Percentiles rank a stretch among this genome's conserved stretches.
phyloP scores from a whole-genome alignment of 345 rosid genomes.

The Fremontodendron californicum region DNA sequence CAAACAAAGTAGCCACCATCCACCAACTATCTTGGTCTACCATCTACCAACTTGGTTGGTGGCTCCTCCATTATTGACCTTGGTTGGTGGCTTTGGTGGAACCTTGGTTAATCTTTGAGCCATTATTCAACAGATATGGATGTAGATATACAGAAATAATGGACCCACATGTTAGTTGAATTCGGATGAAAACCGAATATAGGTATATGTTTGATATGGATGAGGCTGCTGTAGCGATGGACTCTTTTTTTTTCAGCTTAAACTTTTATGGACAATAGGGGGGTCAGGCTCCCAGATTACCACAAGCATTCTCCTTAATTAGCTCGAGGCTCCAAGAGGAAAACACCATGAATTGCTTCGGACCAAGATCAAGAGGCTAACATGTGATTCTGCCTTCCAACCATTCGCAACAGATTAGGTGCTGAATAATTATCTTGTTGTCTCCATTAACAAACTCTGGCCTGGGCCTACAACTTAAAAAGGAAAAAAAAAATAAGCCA shows the following conservation, averaged over 20 bases:
- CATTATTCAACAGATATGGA: no score
- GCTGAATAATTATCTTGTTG: not conserved
- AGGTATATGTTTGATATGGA: no score
- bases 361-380: not conserved
- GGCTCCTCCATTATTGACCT: no score
- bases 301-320: not conserved
- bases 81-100: no score
- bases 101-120: no score
- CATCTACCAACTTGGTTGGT: no score
- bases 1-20: no score
- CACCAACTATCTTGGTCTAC: no score
- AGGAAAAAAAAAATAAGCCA: slow-evolving; percentile 1
- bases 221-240: not conserved
- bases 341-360: not conserved
- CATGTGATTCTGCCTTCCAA: not conserved
- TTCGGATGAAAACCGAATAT: no score
- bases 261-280: not conserved
- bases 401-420: not conserved
- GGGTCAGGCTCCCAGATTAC: not conserved
- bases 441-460: not conserved
- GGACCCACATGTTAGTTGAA: no score
- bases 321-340: not conserved
- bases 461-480: not conserved
- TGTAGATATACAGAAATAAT: no score
- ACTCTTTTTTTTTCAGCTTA: not conserved